A percentile compares a stretch with the other conserved stretches of the same genome.
These are phyloP conservation scores for Talaromyces stipitatus DNA, from an alignment of 495 filamentous ascomycete species.

Conservation along the genomic window DNA sequence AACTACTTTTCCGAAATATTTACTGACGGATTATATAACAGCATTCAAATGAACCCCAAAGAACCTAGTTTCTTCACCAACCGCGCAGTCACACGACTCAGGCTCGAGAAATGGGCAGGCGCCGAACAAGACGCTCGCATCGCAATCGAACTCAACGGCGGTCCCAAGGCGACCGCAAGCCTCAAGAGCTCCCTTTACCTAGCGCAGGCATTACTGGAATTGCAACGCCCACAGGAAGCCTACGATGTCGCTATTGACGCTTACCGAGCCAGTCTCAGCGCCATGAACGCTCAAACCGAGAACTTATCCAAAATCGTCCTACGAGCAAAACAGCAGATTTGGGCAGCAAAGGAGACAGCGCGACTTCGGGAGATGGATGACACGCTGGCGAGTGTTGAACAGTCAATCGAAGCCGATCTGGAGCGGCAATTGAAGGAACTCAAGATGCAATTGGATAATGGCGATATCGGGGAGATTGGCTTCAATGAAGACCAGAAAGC, in stretches of 20 bases:
- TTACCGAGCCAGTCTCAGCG: constrained; percentile 60
- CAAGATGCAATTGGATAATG: constrained; percentile 30
- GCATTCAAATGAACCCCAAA: constrained; percentile 39
- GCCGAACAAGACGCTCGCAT: constrained; percentile 72
- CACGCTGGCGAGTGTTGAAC: constrained; percentile 40
- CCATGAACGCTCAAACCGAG: constrained; percentile 51
- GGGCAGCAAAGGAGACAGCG: constrained; percentile 40
- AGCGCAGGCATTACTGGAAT: constrained; percentile 70
- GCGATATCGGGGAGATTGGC: constrained; percentile 40
- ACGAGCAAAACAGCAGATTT: constrained; percentile 65
- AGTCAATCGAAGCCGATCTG: constrained; percentile 42
- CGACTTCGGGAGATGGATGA: constrained; percentile 40
- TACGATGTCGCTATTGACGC: constrained; percentile 62
- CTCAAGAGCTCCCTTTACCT: constrained; percentile 84
- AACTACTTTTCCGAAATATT: not conserved
- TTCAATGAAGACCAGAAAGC: constrained; percentile 31
- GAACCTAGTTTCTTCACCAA: constrained; percentile 64
- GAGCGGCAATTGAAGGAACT: constrained; percentile 46
- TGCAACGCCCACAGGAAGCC: constrained; percentile 69
- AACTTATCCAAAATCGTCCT: constrained; percentile 62
- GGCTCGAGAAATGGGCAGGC: constrained; percentile 61
- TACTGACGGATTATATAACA: constrained; percentile 10
- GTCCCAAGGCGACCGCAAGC: constrained; percentile 35
- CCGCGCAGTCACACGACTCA: constrained; percentile 76
- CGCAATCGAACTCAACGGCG: constrained; percentile 58